Evolutionary conservation across 306 rosid species (phyloP), one percentile per base, ranked within the genome.

Genomic region (Canavalia gladiata): DNA sequence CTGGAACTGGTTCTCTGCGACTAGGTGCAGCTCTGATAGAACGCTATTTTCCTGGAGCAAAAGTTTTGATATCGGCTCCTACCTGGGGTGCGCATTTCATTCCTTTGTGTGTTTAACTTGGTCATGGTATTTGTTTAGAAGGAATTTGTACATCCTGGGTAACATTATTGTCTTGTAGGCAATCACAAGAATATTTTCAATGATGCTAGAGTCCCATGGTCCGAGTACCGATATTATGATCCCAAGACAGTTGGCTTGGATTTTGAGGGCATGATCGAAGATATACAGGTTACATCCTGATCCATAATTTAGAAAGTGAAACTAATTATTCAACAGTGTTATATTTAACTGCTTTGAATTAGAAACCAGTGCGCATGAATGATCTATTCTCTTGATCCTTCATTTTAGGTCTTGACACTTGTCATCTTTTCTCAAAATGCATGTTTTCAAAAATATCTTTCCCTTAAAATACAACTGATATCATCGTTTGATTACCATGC

Each of bases 231-330:
- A 50, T 95, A 93, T 82, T 95, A 95, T 37, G 97, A 95, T 75
- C 98, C 98, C 52, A 88, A 85, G 89, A 95, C 98, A n/a, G 98
- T 95, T 87, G 99, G 98, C 79, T 86, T 95, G 98, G 99, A 93
- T 88, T 95, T 95, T 86, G 97, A 90, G 72, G 97, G 99, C 85
- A 93, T 95, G 99, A 80, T 95, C 45, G 87, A 86, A 63, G 99
- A 95, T 86, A 93, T 93, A 79, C 86, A 95, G 98, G 98, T 93
- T 68, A 76, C 12, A 59, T 73, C 47, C 35, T 84, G 77, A 68
- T 74, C 68, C 74, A 41, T 28, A 66, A 51, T 77, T 67, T 80
- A 35, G 6, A 41, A 69, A 69, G 51, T 60, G 43, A 68, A 76
- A 69, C 10, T 46, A 3, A 42, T 13, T 46, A 51, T 54, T 42